Percentiles rank a stretch among this genome's conserved stretches.
phyloP scores from a whole-genome alignment of 768 basidiomycete genomes.

The Lactifluus volemus region DNA sequence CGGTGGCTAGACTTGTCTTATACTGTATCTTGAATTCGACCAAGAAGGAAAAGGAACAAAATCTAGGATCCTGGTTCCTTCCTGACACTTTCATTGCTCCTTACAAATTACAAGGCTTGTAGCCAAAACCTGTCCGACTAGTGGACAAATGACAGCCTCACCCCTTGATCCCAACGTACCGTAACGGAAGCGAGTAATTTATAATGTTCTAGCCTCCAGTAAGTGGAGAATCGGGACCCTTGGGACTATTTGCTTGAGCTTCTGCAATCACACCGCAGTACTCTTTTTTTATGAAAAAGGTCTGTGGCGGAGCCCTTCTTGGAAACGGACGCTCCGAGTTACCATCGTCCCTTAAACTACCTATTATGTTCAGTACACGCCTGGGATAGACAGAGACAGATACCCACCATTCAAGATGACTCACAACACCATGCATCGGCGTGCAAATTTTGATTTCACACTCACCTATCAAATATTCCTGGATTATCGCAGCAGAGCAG shows the following conservation, averaged over 20 bases:
- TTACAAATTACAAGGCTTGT: not conserved
- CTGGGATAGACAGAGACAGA: conserved; percentile 33
- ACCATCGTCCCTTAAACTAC: not conserved
- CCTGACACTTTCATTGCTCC: not conserved
- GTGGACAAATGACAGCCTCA: not conserved
- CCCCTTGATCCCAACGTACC: not conserved
- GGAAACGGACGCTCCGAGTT: not conserved
- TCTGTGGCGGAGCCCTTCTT: not conserved
- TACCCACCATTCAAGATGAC: conserved; percentile 60
- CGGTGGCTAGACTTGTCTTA: too few species aligned
- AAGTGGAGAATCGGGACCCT: not conserved
- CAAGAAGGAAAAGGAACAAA: not conserved
- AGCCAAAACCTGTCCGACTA: not conserved
- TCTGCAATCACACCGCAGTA: not conserved
- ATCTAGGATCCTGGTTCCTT: not conserved
- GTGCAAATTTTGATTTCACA: conserved; percentile 27
- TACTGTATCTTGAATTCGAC: not conserved
- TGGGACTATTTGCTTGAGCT: not conserved
- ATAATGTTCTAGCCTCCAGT: not conserved
- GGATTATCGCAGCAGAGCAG: conserved; percentile 38
- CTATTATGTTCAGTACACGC: not conserved
- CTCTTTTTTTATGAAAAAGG: not conserved
- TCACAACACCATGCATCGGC: conserved; percentile 45
- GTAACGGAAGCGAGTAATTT: not conserved
- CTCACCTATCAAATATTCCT: not conserved